Percentiles rank a stretch among this genome's conserved stretches.
These are phyloP conservation scores for Neurospora sp. DNA, from an alignment of 495 filamentous ascomycete species.

Conservation along the genomic window DNA sequence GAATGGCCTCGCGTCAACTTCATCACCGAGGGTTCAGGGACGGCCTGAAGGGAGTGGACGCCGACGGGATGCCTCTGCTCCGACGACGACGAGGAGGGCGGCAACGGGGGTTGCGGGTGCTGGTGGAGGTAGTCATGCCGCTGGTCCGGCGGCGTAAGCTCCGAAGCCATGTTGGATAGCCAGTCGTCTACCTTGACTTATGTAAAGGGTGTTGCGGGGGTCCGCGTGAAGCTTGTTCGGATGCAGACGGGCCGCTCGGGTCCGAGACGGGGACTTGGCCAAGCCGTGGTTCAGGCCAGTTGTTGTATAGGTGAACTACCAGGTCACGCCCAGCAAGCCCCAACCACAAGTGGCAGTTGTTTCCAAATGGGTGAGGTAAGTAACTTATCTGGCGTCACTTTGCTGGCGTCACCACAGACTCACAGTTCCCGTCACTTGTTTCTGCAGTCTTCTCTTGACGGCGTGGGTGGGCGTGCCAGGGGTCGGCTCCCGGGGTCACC, in stretches of 20 bases:
- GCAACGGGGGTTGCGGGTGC: slow-evolving; percentile 1
- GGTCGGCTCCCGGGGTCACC: background rate
- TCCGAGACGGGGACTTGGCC: slow-evolving; percentile 6
- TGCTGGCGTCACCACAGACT: background rate
- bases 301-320: background rate
- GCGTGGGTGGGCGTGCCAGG: background rate
- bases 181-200: background rate
- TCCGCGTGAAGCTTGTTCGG: slow-evolving; percentile 1
- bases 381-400: background rate
- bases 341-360: background rate
- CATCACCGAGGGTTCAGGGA: slow-evolving; percentile 28
- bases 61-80: slow-evolving; percentile 12
- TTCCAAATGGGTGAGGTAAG: background rate
- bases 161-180: slow-evolving; percentile 17
- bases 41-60: background rate
- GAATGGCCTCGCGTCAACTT: slow-evolving; percentile 48
- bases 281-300: background rate
- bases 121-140: slow-evolving; percentile 1
- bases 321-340: background rate
- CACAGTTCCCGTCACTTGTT: background rate
- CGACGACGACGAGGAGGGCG: slow-evolving; percentile 21
- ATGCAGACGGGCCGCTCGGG: slow-evolving; percentile 12
- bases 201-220: background rate
- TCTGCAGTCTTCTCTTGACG: background rate
- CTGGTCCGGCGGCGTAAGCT: slow-evolving; percentile 20